Evolutionary conservation across 2,329 filamentous ascomycete species (phyloP).

Genomic region (Diaporthe vexans): DNA sequence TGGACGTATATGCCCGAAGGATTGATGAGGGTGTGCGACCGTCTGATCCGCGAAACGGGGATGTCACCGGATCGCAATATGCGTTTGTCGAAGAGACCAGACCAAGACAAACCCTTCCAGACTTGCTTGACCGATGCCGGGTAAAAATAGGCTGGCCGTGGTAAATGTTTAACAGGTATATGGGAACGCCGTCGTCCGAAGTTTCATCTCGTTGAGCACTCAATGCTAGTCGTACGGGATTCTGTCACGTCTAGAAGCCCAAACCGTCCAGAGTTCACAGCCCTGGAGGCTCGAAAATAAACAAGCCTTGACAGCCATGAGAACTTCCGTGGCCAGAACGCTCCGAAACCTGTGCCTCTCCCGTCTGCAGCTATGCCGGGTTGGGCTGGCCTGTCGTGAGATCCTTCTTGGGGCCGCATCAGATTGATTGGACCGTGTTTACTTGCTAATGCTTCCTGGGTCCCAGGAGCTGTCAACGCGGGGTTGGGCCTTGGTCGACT

Average conservation of each 20-base stretch:
- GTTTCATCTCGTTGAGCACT: conserved; percentile 11
- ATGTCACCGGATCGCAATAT: conserved; percentile 22
- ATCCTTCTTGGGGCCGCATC: background rate
- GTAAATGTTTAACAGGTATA: background rate
- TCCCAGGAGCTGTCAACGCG: conserved; percentile 30
- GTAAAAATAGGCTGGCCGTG: conserved; percentile 20
- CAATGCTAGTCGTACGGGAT: background rate
- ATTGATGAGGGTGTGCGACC: background rate
- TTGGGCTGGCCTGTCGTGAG: conserved; percentile 19
- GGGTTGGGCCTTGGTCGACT: conserved; percentile 16
- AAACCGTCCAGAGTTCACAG: background rate
- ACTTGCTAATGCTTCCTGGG: conserved; percentile 23
- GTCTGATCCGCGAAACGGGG: conserved; percentile 30
- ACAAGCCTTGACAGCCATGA: conserved; percentile 19
- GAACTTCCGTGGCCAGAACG: background rate
- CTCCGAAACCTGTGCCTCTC: conserved; percentile 18
- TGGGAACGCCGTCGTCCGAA: conserved; percentile 14
- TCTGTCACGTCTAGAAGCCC: conserved; percentile 2
- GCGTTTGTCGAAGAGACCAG: conserved; percentile 22
- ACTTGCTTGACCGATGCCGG: conserved; percentile 8
- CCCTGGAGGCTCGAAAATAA: conserved; percentile 19
- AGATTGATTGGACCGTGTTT: conserved; percentile 35
- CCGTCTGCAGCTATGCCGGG: background rate
- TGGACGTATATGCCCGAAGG: conserved; percentile 1
- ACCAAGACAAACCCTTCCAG: background rate